Percentiles rank a stretch among this genome's conserved stretches.
Evolutionary conservation across 176 grass and related monocot genomes (phyloP).

Genomic region (Calamus simplicifolius): DNA sequence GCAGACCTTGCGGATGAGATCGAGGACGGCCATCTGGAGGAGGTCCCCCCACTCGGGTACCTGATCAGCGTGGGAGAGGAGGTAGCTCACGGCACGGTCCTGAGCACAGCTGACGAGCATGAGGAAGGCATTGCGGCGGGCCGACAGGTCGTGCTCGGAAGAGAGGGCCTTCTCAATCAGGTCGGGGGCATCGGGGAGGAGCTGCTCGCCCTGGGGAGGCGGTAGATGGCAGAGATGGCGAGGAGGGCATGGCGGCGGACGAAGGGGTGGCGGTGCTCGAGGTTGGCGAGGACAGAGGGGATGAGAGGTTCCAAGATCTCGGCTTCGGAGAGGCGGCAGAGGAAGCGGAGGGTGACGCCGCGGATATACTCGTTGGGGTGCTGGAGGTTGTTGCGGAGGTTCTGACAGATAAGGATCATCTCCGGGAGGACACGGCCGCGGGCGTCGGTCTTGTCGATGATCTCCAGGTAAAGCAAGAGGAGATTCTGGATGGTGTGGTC

Average conservation of each 20-base stretch:
- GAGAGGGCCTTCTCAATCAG: constrained; percentile 43
- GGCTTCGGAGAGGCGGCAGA: constrained; percentile 61
- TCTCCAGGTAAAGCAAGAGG: constrained; percentile 70
- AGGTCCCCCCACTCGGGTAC: too few relatives aligned
- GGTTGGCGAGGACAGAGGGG: constrained; percentile 64
- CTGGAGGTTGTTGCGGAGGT: constrained; percentile 77
- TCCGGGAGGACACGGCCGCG: constrained; percentile 55
- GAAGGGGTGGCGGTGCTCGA: constrained; percentile 75
- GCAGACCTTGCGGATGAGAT: too few relatives aligned
- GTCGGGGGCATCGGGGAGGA: constrained; percentile 57
- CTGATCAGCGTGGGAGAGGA: too few relatives aligned
- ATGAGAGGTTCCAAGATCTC: constrained; percentile 76
- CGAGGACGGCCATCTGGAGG: too few relatives aligned
- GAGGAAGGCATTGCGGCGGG: constrained; percentile 56
- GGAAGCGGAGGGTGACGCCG: constrained; percentile 56
- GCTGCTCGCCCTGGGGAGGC: constrained; percentile 48
- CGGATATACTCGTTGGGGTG: constrained; percentile 84
- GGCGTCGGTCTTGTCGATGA: constrained; percentile 50
- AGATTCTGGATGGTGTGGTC: constrained; percentile 78
- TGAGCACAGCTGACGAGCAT: constrained; percentile 46
- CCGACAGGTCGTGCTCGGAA: constrained; percentile 50
- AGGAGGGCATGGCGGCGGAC: constrained; percentile 60
- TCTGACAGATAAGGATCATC: constrained; percentile 97
- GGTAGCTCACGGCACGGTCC: constrained; percentile 38
- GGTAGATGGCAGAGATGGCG: constrained; percentile 52